A percentile compares a stretch with the other conserved stretches of the same genome.
Evolutionary conservation across 2,329 filamentous ascomycete genomes (phyloP).

Genomic region (Sordariomycetes sp.): DNA sequence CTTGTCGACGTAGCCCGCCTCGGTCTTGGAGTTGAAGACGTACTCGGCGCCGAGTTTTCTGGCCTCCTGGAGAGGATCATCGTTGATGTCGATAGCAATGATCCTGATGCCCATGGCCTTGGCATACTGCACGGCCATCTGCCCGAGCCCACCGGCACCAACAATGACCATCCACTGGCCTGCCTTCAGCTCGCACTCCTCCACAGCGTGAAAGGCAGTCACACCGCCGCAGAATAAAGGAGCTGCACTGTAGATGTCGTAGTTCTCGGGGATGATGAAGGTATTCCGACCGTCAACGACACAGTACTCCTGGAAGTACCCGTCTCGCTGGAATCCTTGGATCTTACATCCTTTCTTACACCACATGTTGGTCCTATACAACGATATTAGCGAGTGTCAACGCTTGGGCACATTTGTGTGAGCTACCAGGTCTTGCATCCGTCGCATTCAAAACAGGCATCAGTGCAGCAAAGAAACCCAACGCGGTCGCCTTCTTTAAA

Average conservation of each 20-base stretch:
- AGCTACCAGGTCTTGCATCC: no score
- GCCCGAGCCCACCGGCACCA: conserved; percentile 34
- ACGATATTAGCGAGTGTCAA: no score
- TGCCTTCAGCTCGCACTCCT: conserved; percentile 22
- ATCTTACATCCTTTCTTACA: conserved; percentile 24
- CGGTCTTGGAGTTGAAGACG: conserved; percentile 29
- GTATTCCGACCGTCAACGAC: conserved; percentile 34
- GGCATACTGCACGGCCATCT: conserved; percentile 34
- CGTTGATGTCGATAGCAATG: conserved; percentile 32
- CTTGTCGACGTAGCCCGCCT: conserved; percentile 23
- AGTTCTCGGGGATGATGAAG: conserved; percentile 14
- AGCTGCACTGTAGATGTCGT: conserved; percentile 26
- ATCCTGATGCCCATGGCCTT: conserved; percentile 33
- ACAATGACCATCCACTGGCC: conserved; percentile 31
- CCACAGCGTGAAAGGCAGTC: conserved; percentile 30
- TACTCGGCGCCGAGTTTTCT: conserved; percentile 28
- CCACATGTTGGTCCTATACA: conserved; percentile 30
- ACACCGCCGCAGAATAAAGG: conserved; percentile 40
- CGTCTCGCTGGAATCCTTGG: conserved; percentile 30
- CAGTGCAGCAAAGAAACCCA: conserved; percentile 34
- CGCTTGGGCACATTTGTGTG: no score
- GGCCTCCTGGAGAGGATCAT: conserved; percentile 27
- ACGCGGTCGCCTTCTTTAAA: conserved; percentile 32
- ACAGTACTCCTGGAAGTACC: conserved; percentile 37
- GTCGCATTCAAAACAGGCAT: conserved; percentile 34